A percentile compares a stretch with the other conserved stretches of the same genome.
phyloP scores from a whole-genome alignment of 129 eudicot species.

The Dittrichia graveolens region DNA sequence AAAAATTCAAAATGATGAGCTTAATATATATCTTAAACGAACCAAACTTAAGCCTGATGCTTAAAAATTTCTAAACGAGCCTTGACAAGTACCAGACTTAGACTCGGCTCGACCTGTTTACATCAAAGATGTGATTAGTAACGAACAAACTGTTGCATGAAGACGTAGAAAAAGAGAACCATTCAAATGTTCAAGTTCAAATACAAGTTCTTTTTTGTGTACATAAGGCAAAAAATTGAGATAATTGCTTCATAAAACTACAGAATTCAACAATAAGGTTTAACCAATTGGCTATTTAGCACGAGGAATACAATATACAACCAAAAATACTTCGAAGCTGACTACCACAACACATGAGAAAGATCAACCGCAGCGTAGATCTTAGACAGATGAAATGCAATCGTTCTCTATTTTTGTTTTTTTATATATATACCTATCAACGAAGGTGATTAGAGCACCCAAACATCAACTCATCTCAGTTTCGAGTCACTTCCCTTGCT shows the following conservation, averaged over 20 bases:
- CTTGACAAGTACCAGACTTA: too few species aligned
- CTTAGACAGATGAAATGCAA: constrained; percentile 23
- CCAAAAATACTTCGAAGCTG: constrained; percentile 31
- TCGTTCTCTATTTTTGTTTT: constrained; percentile 22
- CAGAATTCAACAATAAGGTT: constrained; percentile 32
- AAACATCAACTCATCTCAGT: constrained; percentile 36
- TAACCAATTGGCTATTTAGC: constrained; percentile 41
- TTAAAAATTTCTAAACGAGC: too few species aligned
- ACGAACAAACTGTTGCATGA: background rate
- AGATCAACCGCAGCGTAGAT: constrained; percentile 16
- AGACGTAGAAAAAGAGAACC: background rate
- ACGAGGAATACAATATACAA: constrained; percentile 38
- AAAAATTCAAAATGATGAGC: too few species aligned
- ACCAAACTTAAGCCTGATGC: too few species aligned
- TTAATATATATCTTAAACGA: too few species aligned
- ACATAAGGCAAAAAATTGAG: constrained; percentile 18
- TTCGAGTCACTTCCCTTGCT: constrained; percentile 88
- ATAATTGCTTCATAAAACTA: constrained; percentile 27
- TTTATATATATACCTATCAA: constrained; percentile 21
- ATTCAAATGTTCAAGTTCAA: constrained; percentile 12
- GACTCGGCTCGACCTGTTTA: too few species aligned
- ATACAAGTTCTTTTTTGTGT: constrained; percentile 21
- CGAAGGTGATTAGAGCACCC: background rate
- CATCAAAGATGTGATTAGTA: background rate
- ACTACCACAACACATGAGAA: constrained; percentile 33